These are phyloP conservation scores for Cytospora piceicola DNA, from an alignment of 2,329 filamentous ascomycete species.

Conservation along the genomic window DNA sequence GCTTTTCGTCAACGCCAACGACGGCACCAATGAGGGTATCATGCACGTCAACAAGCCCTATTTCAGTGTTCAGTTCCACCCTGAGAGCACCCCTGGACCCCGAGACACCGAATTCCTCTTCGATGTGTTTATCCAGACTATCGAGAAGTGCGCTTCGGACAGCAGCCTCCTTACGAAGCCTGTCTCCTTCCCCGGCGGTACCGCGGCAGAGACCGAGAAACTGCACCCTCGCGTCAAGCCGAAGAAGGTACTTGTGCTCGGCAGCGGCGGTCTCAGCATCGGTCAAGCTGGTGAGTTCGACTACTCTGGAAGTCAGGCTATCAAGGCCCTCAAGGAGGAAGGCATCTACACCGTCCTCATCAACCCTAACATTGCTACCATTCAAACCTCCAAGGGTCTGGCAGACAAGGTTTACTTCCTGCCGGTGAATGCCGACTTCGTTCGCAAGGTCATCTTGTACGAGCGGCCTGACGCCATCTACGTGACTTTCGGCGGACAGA, in stretches of 20 bases:
- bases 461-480: constrained; percentile 97
- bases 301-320: constrained; percentile 97
- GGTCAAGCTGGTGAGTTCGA: constrained; percentile 98
- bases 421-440: constrained; percentile 94
- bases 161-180: constrained; percentile 69
- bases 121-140: constrained; percentile 91
- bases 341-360: constrained; percentile 98
- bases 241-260: constrained; percentile 93
- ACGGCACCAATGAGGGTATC: constrained; percentile 97
- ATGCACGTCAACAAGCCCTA: constrained; percentile 83
- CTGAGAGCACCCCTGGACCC: constrained; percentile 93
- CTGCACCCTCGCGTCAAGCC: constrained; percentile 78
- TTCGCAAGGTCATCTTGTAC: constrained; percentile 94
- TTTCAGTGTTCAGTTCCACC: constrained; percentile 99
- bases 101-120: constrained; percentile 96
- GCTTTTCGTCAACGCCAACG: constrained; percentile 97
- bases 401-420: constrained; percentile 99
- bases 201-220: constrained; percentile 75
- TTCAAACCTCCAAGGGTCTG: constrained; percentile 96
- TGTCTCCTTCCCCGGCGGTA: constrained; percentile 86
- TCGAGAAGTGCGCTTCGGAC: constrained; percentile 72
- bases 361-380: constrained; percentile 98
- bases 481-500: constrained; percentile 96
- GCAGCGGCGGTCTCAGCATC: constrained; percentile 93
- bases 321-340: constrained; percentile 97